These are phyloP conservation scores for Diaporthe destruens DNA, from an alignment of 2,329 filamentous ascomycete genomes.

Conservation along the genomic window DNA sequence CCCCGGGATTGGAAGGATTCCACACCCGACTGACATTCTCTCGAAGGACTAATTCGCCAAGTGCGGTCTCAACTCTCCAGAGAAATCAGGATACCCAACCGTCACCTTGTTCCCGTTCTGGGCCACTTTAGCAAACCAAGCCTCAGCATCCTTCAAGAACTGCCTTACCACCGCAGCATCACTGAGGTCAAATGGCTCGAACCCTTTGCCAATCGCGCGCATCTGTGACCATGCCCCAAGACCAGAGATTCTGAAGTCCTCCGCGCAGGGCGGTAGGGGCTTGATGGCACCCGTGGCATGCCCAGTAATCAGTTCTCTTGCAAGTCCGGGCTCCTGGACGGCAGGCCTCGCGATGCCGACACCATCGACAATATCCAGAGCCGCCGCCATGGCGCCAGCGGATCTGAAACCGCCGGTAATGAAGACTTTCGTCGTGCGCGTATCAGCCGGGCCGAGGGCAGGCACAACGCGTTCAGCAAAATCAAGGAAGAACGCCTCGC, in stretches of 20 bases:
- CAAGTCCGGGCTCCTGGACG: constrained; percentile 50
- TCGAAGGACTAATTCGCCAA: background rate
- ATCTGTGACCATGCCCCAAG: constrained; percentile 23
- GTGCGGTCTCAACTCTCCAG: background rate
- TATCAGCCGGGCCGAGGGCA: constrained; percentile 47
- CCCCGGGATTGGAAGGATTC: no score
- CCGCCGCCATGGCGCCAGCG: constrained; percentile 68
- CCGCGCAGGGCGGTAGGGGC: background rate
- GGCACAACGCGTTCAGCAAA: constrained; percentile 67
- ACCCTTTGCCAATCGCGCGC: constrained; percentile 11
- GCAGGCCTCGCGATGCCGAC: constrained; percentile 65
- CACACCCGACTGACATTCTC: no score
- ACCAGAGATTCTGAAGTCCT: constrained; percentile 3
- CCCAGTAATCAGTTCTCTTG: constrained; percentile 47
- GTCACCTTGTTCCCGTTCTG: constrained; percentile 9
- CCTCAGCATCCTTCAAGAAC: constrained; percentile 11
- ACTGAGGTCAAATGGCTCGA: constrained; percentile 33
- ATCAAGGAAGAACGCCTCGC: constrained; percentile 72
- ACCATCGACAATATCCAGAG: constrained; percentile 69
- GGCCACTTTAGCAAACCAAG: background rate
- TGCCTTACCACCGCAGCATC: constrained; percentile 8
- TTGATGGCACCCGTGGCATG: constrained; percentile 41
- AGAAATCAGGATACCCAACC: constrained; percentile 20
- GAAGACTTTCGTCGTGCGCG: constrained; percentile 67
- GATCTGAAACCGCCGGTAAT: constrained; percentile 71